Evolutionary conservation across 2,329 filamentous ascomycete species (phyloP).

Genomic region (Xylariales sp.): DNA sequence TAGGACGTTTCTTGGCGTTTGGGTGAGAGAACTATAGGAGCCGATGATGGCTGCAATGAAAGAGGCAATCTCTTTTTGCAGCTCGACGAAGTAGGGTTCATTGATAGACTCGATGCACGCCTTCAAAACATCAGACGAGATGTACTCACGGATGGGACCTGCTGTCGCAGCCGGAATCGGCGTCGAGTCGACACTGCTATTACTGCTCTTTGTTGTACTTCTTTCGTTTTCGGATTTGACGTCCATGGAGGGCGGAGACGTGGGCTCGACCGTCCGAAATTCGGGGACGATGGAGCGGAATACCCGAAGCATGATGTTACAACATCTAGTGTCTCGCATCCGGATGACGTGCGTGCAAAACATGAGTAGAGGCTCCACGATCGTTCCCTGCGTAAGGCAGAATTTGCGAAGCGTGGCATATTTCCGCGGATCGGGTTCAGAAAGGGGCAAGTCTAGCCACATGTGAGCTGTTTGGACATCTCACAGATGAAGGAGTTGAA

Average conservation of each 20-base stretch:
- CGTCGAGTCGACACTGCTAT: constrained; percentile 29
- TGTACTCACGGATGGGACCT: constrained; percentile 77
- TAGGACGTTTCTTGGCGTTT: constrained; percentile 71
- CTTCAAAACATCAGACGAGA: constrained; percentile 82
- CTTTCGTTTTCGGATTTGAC: constrained; percentile 5
- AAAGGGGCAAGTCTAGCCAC: constrained; percentile 9
- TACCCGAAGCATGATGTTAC: constrained; percentile 78
- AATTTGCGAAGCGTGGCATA: constrained; percentile 70
- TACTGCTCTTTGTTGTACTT: no score
- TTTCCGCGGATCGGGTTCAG: constrained; percentile 21
- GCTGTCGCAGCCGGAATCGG: constrained; percentile 51
- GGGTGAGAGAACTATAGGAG: constrained; percentile 65
- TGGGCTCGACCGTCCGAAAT: constrained; percentile 42
- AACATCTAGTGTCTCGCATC: constrained; percentile 86
- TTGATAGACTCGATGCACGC: constrained; percentile 87
- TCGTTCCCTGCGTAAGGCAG: constrained; percentile 69
- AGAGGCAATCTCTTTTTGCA: constrained; percentile 85
- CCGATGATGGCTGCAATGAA: constrained; percentile 83
- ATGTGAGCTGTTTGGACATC: constrained; percentile 26
- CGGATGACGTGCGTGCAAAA: constrained; percentile 89
- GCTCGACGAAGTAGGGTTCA: constrained; percentile 93
- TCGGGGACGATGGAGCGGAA: constrained; percentile 80
- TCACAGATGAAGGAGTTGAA: not conserved
- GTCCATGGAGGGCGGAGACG: constrained; percentile 5
- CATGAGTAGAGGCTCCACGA: constrained; percentile 83